Conservation (phyloP, 345 rosid genomes). For the Populus pruinosa region DNA sequence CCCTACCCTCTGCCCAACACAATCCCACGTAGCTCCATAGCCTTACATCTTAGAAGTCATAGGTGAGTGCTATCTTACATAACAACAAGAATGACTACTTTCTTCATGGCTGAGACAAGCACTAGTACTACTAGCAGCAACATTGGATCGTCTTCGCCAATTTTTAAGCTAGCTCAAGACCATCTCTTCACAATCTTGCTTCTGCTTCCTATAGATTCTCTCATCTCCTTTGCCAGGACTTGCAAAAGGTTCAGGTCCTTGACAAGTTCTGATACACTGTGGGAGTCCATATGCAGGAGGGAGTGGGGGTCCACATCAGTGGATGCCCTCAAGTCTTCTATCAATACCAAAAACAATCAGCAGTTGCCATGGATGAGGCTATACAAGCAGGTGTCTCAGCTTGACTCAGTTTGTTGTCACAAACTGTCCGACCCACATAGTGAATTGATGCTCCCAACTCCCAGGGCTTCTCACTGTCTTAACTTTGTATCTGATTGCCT, state of each 20-base stretch:
- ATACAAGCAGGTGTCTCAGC: slow-evolving; percentile 49
- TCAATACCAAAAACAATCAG: slow-evolving; percentile 15
- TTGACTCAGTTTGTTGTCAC: slow-evolving; percentile 62
- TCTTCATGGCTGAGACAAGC: slow-evolving; percentile 38
- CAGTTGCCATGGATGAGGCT: slow-evolving; percentile 64
- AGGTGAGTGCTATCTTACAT: neutral
- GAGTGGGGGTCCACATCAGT: slow-evolving; percentile 66
- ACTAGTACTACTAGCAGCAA: slow-evolving; percentile 1
- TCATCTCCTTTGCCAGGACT: slow-evolving; percentile 65
- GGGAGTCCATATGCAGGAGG: slow-evolving; percentile 73
- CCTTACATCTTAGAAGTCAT: neutral
- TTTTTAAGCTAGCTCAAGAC: slow-evolving; percentile 50
- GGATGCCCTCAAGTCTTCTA: slow-evolving; percentile 55
- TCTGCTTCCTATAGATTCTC: slow-evolving; percentile 69
- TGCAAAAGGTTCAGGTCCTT: slow-evolving; percentile 60
- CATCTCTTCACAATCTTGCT: slow-evolving; percentile 75
- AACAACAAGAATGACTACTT: neutral
- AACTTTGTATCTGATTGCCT: slow-evolving; percentile 79
- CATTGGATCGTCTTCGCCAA: slow-evolving; percentile 28
- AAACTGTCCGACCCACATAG: slow-evolving; percentile 41
- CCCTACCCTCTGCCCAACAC: neutral
- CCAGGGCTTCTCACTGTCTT: slow-evolving; percentile 96
- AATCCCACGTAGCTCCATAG: neutral
- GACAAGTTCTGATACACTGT: slow-evolving; percentile 53
- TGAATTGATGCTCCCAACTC: slow-evolving; percentile 46